Base-by-base conservation (phyloP, 352 stramenopile genomes). In the Phytophthora multivora region DNA sequence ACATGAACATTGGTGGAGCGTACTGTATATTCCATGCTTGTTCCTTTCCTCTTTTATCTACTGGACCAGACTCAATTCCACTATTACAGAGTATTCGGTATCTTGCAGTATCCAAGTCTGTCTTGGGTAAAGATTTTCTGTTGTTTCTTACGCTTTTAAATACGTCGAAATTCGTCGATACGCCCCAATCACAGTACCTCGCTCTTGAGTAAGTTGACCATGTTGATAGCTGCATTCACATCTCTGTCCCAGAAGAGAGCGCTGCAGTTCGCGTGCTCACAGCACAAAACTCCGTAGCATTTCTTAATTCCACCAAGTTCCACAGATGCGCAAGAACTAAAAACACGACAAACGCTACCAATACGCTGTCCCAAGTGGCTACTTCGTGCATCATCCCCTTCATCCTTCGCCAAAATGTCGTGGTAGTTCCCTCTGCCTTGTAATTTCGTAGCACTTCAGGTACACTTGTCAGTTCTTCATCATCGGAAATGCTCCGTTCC, bases 261-360 rank as follows among this genome's bases (percentile, higher is more conserved):
- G n/a, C n/a, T n/a, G n/a, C n/a, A n/a, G n/a, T n/a, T n/a, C n/a
- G n/a, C n/a, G n/a, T n/a, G n/a, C n/a, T n/a, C n/a, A n/a, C n/a
- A n/a, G n/a, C n/a, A n/a, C n/a, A n/a, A n/a, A n/a, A n/a, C n/a
- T n/a, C n/a, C n/a, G n/a, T n/a, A n/a, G n/a, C n/a, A n/a, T n/a
- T n/a, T n/a, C 59, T 63, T 16, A 67, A 16, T 33, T 62, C 59
- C 42, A 70, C 47, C 26, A 62, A 45, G 23, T 57, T 60, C 43
- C 48, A 62, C 51, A 72, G 62, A 47, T 71, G 51, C 10, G 40
- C 51, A 28, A 75, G 13, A 23, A 63, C 51, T 35, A 72, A 19
- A 10, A 69, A 25, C 62, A 60, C 38, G 7, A 75, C 52, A 38
- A 72, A 4, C 9, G 62, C 13, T 2, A 49, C 41, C 1, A 72